Evolutionary conservation across 768 basidiomycete species (phyloP), one percentile per base, ranked within the genome.

Genomic region (Leccinum imitatum): DNA sequence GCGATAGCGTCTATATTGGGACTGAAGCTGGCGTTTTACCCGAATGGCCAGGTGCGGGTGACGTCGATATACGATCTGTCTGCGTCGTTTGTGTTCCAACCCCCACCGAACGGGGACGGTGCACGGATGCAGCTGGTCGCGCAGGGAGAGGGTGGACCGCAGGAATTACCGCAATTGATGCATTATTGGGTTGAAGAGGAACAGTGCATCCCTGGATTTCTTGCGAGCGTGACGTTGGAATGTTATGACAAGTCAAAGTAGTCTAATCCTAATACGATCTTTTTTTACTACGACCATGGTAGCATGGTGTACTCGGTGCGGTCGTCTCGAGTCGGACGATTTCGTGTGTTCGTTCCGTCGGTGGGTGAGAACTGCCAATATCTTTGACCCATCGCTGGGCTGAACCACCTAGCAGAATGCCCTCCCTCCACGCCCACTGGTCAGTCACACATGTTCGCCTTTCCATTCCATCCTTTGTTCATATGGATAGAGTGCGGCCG

Each of bases 1-100:
- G 88, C 94, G 6, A 90, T 98, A 60, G 87, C 89, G 4, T 87
- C 90, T 0, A 89, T 98, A 53, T 82, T 98, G 0, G 96, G 95
- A 6, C 87, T 94, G 69, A 93, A 96, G 67, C 83, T 98, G 53
- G 87, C 89, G 1, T 97, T 98, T 71, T 91, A 91, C 69, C 91
- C 90, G 15, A 93, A 93, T 54, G 95, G 95, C 0, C 87, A 93
- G 65, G 89, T 98, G 53, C 83, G 91, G 21, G 86, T 97, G 61
- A 95, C 94, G 5, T 90, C 89, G n/a, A 82, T 92, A 65, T 98
- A 89, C 75, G 95, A 97, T 63, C 84, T 92, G 6, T 83, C 83
- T 56, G 90, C 93, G 30, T 87, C 90, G 52, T 95, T 97, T 69
- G 90, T 94, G 31, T 93, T 99, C 72, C 86, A 87, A 69, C 89